Conservation (phyloP, 352 stramenopile genomes). For the Globisporangium middletonii region DNA sequence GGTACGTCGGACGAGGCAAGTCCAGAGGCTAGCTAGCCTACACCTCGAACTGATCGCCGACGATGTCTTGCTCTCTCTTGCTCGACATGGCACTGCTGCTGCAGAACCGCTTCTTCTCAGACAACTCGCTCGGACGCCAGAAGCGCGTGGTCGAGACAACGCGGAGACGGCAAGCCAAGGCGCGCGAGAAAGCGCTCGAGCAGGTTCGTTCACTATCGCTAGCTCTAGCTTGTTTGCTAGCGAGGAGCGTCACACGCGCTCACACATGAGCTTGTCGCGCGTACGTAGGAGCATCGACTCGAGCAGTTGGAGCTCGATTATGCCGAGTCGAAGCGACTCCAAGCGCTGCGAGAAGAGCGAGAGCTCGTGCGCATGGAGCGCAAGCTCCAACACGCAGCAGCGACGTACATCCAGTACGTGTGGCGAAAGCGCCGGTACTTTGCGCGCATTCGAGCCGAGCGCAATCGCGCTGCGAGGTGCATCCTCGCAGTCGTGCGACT, state of each 20-base stretch:
- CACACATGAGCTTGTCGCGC: too few species aligned
- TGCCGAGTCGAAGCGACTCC: conserved; percentile 30
- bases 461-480: conserved; percentile 23
- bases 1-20: conserved; percentile 12
- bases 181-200: conserved; percentile 39
- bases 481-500: conserved; percentile 31
- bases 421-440: conserved; percentile 28
- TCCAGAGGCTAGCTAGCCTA: too few species aligned
- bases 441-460: conserved; percentile 4
- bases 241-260: too few species aligned
- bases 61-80: not conserved
- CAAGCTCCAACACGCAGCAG: conserved; percentile 58
- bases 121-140: conserved; percentile 62
- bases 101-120: conserved; percentile 67
- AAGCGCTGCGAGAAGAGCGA: conserved; percentile 34
- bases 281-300: conserved; percentile 32
- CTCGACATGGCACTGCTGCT: not conserved
- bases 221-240: not conserved
- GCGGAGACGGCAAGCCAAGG: conserved; percentile 44
- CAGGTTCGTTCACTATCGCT: conserved; percentile 24
- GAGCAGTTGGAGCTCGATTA: conserved; percentile 41
- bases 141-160: conserved; percentile 47
- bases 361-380: conserved; percentile 48
- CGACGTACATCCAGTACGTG: conserved; percentile 64
- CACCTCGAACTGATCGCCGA: not conserved